These are phyloP conservation scores for Tephrocybe sp. DNA, from an alignment of 768 basidiomycete genomes.

Conservation along the genomic window DNA sequence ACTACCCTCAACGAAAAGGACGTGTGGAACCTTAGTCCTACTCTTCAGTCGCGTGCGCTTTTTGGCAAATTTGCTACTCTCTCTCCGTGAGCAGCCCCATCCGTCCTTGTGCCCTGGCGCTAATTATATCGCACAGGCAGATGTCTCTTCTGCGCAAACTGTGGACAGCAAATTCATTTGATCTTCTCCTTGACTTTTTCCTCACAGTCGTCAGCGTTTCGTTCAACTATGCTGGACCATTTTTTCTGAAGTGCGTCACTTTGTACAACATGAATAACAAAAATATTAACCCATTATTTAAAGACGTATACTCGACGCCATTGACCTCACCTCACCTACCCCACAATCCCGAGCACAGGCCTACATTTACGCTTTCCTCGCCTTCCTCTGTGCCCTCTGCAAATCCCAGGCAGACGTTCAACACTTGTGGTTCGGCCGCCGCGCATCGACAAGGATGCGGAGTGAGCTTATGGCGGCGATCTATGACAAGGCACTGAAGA, in stretches of 20 bases:
- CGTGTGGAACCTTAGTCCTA: constrained; percentile 70
- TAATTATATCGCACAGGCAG: constrained; percentile 22
- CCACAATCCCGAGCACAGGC: constrained; percentile 46
- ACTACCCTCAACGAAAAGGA: constrained; percentile 67
- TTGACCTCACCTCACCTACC: constrained; percentile 39
- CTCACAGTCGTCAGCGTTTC: constrained; percentile 67
- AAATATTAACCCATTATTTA: background rate
- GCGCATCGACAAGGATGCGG: constrained; percentile 71
- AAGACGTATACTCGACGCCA: constrained; percentile 58
- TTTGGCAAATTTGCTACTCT: constrained; percentile 48
- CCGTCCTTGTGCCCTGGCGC: background rate
- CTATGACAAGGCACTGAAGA: constrained; percentile 84
- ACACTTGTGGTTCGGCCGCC: constrained; percentile 78
- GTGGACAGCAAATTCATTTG: constrained; percentile 43
- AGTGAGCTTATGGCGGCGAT: constrained; percentile 82
- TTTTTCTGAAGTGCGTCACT: constrained; percentile 68
- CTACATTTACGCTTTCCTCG: constrained; percentile 76
- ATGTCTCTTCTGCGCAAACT: constrained; percentile 39
- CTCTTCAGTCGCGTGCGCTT: constrained; percentile 61
- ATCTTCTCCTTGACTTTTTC: constrained; percentile 55
- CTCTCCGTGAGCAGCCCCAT: constrained; percentile 23
- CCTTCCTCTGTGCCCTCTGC: constrained; percentile 57
- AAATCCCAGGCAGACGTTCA: constrained; percentile 71
- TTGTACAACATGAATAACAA: no score
- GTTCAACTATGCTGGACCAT: constrained; percentile 79